These are phyloP conservation scores for Cyberlindnera saturnus DNA, from an alignment of 805 yeast genomes.

Conservation along the genomic window DNA sequence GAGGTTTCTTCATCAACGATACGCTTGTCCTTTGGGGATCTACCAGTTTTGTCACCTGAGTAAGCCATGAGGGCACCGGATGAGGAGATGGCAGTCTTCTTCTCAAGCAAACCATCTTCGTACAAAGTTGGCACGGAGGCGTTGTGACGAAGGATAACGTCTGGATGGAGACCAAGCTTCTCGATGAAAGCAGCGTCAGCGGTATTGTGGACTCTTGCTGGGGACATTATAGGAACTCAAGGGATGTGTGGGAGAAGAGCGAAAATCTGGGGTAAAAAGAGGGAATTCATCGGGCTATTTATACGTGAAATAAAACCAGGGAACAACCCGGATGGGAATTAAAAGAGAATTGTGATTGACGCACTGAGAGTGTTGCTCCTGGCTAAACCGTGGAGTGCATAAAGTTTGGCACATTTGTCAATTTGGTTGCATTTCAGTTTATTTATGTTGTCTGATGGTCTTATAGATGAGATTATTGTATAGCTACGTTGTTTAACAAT, in stretches of 20 bases:
- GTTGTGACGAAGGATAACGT: constrained; percentile 74
- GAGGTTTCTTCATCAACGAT: constrained; percentile 93
- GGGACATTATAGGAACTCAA: constrained; percentile 18
- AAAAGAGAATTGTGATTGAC: too few species aligned
- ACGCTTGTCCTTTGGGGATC: constrained; percentile 98
- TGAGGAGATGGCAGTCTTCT: constrained; percentile 84
- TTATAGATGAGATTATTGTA: too few species aligned
- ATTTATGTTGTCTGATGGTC: too few species aligned
- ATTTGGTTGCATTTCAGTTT: too few species aligned
- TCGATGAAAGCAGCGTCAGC: constrained; percentile 18
- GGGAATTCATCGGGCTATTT: neutral
- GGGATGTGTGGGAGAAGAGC: neutral
- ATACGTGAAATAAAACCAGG: neutral
- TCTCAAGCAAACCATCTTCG: constrained; percentile 90
- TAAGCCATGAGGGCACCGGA: constrained; percentile 94
- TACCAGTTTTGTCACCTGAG: constrained; percentile 94
- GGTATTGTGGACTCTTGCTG: constrained; percentile 19
- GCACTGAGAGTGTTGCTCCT: too few species aligned
- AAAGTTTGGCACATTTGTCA: too few species aligned
- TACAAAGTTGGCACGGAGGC: constrained; percentile 89
- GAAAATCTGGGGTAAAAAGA: neutral
- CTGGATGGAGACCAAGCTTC: constrained; percentile 47
- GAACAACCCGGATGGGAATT: neutral
- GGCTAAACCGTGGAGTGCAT: too few species aligned
- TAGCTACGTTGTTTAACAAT: too few species aligned